Conservation (phyloP, 441 rosid genomes). For the Bocquillonia castaneifolia region DNA sequence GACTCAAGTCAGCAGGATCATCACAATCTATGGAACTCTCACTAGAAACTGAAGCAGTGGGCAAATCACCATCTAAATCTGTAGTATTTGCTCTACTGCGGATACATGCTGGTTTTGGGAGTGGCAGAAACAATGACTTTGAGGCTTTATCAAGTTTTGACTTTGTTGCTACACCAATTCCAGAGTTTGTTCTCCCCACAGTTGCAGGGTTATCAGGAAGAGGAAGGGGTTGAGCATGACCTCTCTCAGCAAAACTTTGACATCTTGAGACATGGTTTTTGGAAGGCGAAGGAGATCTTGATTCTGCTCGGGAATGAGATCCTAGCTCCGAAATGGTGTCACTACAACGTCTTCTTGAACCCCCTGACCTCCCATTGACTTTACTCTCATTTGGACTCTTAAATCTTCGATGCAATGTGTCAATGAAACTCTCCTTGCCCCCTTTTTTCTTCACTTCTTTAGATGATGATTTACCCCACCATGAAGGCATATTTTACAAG, state of each 20-base stretch:
- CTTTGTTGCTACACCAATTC: slow-evolving; percentile 39
- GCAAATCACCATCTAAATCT: slow-evolving; percentile 53
- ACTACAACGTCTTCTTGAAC: slow-evolving; percentile 39
- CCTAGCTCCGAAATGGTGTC: slow-evolving; percentile 51
- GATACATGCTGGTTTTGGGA: slow-evolving; percentile 54
- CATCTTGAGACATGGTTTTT: slow-evolving; percentile 47
- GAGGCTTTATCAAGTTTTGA: slow-evolving; percentile 38
- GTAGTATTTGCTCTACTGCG: slow-evolving; percentile 34
- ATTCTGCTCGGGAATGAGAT: slow-evolving; percentile 49
- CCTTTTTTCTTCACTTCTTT: slow-evolving; percentile 60
- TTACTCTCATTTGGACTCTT: slow-evolving; percentile 47
- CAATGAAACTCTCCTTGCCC: slow-evolving; percentile 49
- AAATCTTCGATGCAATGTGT: slow-evolving; percentile 46
- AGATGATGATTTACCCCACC: slow-evolving; percentile 65
- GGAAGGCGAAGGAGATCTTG: slow-evolving; percentile 60
- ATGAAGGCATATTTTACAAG: slow-evolving; percentile 51
- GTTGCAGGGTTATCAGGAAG: slow-evolving; percentile 46
- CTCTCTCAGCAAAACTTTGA: slow-evolving; percentile 56
- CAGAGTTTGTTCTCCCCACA: slow-evolving; percentile 49
- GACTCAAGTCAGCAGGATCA: slow-evolving; percentile 44
- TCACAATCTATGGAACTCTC: slow-evolving; percentile 57
- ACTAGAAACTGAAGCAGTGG: slow-evolving; percentile 50
- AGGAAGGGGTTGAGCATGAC: slow-evolving; percentile 65
- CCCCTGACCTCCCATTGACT: slow-evolving; percentile 39
- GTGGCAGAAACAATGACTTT: slow-evolving; percentile 45